These are phyloP conservation scores for Aphanoascus verrucosus DNA, from an alignment of 2,329 filamentous ascomycete genomes.

Conservation along the genomic window DNA sequence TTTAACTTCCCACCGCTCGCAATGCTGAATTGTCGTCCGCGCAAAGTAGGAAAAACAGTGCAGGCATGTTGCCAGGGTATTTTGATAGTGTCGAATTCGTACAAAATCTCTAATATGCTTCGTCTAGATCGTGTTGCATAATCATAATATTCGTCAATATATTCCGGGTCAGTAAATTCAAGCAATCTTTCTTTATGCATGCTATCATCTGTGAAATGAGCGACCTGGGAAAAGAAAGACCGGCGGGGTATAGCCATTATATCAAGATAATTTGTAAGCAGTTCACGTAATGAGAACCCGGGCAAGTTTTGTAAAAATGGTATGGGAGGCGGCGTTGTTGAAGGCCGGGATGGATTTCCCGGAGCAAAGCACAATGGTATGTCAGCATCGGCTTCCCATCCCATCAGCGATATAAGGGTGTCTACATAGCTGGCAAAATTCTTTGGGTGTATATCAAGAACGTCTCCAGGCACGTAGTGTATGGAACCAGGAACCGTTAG, in stretches of 20 bases:
- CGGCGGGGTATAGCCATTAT: slow-evolving; percentile 81
- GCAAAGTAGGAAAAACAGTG: slow-evolving; percentile 66
- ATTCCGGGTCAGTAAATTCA: slow-evolving; percentile 70
- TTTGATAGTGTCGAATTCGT: slow-evolving; percentile 76
- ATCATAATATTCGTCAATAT: slow-evolving; percentile 86
- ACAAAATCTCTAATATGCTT: slow-evolving; percentile 81
- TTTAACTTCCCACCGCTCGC: slow-evolving; percentile 56
- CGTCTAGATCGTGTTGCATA: slow-evolving; percentile 85
- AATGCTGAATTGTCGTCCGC: slow-evolving; percentile 90
- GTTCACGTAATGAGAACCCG: slow-evolving; percentile 54
- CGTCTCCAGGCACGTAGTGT: slow-evolving; percentile 61
- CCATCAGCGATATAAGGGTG: slow-evolving; percentile 64
- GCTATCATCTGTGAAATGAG: slow-evolving; percentile 59
- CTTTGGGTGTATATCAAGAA: slow-evolving; percentile 72
- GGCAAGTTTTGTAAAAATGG: slow-evolving; percentile 29
- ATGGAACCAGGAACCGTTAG: slow-evolving; percentile 41
- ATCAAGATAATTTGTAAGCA: slow-evolving; percentile 76
- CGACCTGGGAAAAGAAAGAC: slow-evolving; percentile 69
- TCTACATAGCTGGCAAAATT: slow-evolving; percentile 78
- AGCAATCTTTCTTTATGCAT: slow-evolving; percentile 70
- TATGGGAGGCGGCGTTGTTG: slow-evolving; percentile 24
- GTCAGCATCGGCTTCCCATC: slow-evolving; percentile 66
- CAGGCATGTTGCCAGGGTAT: slow-evolving; percentile 65
- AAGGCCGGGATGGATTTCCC: slow-evolving; percentile 19
- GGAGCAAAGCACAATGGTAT: slow-evolving; percentile 46